A percentile compares a stretch with the other conserved stretches of the same genome.
phyloP scores from a whole-genome alignment of 2,329 filamentous ascomycete species.

The Microcera coccophila region DNA sequence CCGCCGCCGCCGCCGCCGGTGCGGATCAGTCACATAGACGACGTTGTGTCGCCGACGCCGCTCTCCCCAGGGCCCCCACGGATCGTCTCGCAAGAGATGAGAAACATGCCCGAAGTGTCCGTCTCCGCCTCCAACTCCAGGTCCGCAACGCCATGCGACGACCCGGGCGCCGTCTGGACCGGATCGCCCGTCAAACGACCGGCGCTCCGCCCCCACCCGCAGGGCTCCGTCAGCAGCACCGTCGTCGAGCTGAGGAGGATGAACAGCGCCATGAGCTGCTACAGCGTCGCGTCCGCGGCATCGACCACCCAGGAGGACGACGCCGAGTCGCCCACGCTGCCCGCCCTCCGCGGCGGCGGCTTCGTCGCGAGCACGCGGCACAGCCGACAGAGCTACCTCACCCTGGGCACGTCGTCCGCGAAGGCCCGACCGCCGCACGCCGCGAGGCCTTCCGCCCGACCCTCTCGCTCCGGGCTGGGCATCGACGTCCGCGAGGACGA shows the following conservation, averaged over 20 bases:
- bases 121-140: slow-evolving; percentile 16
- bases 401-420: slow-evolving; percentile 39
- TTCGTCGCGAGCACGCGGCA: slow-evolving; percentile 30
- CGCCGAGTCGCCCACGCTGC: slow-evolving; percentile 38
- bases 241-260: slow-evolving; percentile 54
- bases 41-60: slow-evolving; percentile 24
- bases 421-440: slow-evolving; percentile 18
- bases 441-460: slow-evolving; percentile 2
- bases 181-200: slow-evolving; percentile 23
- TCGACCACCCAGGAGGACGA: slow-evolving; percentile 26
- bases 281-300: slow-evolving; percentile 39
- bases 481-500: slow-evolving; percentile 21
- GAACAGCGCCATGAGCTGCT: slow-evolving; percentile 51
- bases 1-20: slow-evolving; percentile 28
- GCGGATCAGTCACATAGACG: slow-evolving; percentile 26
- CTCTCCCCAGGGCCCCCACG: slow-evolving; percentile 26
- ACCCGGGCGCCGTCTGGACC: slow-evolving; percentile 16
- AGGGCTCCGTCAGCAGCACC: slow-evolving; percentile 35
- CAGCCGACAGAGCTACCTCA: slow-evolving; percentile 44
- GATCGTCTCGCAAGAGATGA: slow-evolving; percentile 15
- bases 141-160: slow-evolving; percentile 11
- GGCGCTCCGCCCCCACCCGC: slow-evolving; percentile 10
- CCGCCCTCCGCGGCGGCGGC: slow-evolving; percentile 36
- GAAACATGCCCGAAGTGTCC: slow-evolving; percentile 21
- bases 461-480: slow-evolving; percentile 11